Conservation (phyloP, 202 grass and related monocot genomes). For the Dendrocalamus latiflorus region DNA sequence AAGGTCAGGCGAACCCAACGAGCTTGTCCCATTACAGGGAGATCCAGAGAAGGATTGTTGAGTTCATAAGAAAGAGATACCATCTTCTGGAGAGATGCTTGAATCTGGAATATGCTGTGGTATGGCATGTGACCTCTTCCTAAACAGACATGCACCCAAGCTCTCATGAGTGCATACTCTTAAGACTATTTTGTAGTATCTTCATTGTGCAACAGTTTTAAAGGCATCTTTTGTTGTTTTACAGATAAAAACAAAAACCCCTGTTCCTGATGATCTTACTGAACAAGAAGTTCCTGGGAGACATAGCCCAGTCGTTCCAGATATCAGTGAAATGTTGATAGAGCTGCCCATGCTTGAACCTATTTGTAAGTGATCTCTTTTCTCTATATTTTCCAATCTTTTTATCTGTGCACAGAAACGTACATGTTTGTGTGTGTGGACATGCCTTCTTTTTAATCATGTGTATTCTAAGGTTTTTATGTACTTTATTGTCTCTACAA, state of each 20-base stretch:
- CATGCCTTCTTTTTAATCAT: neutral
- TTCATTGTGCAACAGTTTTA: neutral
- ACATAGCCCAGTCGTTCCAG: slow-evolving; percentile 36
- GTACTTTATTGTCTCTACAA: neutral
- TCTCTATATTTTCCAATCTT: neutral
- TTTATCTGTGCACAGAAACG: neutral
- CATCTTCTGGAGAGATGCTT: slow-evolving; percentile 89
- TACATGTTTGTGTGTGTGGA: neutral
- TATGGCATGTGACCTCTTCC: slow-evolving; percentile 17
- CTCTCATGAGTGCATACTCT: neutral
- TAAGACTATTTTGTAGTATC: slow-evolving; percentile 7
- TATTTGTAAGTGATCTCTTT: slow-evolving; percentile 52
- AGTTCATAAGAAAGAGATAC: slow-evolving; percentile 91
- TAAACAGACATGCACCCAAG: slow-evolving; percentile 5
- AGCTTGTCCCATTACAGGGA: slow-evolving; percentile 61
- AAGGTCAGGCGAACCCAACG: slow-evolving; percentile 36
- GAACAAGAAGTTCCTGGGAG: slow-evolving; percentile 46
- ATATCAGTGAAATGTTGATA: slow-evolving; percentile 48
- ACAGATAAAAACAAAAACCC: slow-evolving; percentile 62
- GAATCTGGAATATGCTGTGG: slow-evolving; percentile 87
- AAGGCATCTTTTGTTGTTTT: slow-evolving; percentile 6
- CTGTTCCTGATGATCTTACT: slow-evolving; percentile 60
- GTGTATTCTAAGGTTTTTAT: slow-evolving; percentile 8
- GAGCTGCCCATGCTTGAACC: slow-evolving; percentile 66
- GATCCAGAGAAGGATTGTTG: slow-evolving; percentile 80